Evolutionary conservation across 345 rosid species (phyloP), one percentile per base, ranked within the genome.

Genomic region (Boechera divaricarpa): DNA sequence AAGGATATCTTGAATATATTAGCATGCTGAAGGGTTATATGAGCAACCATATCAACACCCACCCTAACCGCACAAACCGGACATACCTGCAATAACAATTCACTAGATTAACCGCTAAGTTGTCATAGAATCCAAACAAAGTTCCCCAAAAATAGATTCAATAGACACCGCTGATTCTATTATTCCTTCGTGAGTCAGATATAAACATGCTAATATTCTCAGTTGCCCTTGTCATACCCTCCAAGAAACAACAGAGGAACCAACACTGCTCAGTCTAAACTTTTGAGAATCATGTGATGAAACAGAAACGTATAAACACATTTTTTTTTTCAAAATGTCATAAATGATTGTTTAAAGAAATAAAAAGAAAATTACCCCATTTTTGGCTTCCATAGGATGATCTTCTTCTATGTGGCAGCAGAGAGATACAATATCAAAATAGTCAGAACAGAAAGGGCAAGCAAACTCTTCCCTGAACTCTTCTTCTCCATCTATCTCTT

Each of bases 31-130:
- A 88, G 80, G 24, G 97, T 94, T 82, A 94, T 94, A 81, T 94
- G 98, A 3, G 97, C 93, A 83, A 94, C 97, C 98, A 94, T 89
- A 80, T 94, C 98, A 28, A 85, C 83, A 55, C 95, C 96, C 70
- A 89, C 98, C 82, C 93, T 94, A 85, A 86, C 61, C 54, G 92
- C 83, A 78, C 98, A 94, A 77, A 91, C 90, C 6, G 98, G 97
- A 75, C 98, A 94, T 39, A 94, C 92, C 98, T 94, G 88, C 86
- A 83, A 56, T 5, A 71, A 56, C 16, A 48, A 36, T 39, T 52
- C 55, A 56, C 32, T 16, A 62, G 15, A 38, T 64, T 6, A 54
- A 64, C 44, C 48, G 16, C 35, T 51, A 64, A 29, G 32, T 11
- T 41, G 32, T 13, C 15, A 51, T 21, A 52, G 39, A 42, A 41